Conservation (phyloP, 1,284 basidiomycete species). For the Ceratorhiza oryzae-sativae region DNA sequence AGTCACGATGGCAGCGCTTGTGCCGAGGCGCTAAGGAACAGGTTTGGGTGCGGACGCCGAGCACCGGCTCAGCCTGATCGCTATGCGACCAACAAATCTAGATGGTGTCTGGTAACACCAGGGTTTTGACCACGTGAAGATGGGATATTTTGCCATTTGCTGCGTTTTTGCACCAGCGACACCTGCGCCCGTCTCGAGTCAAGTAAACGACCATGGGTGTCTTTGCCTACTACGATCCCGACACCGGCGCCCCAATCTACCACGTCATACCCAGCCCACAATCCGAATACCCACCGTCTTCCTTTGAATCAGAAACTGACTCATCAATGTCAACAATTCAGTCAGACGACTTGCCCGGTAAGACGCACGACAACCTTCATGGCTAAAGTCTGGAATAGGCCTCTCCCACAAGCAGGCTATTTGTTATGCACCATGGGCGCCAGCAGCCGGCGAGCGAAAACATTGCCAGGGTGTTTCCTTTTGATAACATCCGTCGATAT, state of each 20-base stretch:
- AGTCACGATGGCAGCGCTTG: no score
- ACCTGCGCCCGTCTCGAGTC: no score
- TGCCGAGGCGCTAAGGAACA: no score
- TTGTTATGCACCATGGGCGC: not conserved
- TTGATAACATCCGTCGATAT: not conserved
- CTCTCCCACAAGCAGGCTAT: slow-evolving; percentile 6
- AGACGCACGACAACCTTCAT: not conserved
- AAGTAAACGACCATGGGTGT: not conserved
- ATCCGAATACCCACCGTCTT: not conserved
- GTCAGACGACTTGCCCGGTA: not conserved
- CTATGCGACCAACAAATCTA: no score
- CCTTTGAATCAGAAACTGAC: not conserved
- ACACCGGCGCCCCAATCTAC: slow-evolving; percentile 18
- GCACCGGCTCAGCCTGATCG: no score
- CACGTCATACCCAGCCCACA: not conserved
- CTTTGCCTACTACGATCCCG: not conserved
- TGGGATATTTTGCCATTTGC: no score
- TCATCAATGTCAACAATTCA: not conserved
- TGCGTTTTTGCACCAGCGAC: no score
- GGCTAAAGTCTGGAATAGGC: not conserved
- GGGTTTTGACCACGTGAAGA: no score
- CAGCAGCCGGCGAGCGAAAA: not conserved
- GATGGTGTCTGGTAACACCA: no score
- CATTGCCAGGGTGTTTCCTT: not conserved
- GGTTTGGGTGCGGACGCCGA: no score